These are phyloP conservation scores for Pleurotus eryngii DNA, from an alignment of 768 basidiomycete genomes.

Conservation along the genomic window DNA sequence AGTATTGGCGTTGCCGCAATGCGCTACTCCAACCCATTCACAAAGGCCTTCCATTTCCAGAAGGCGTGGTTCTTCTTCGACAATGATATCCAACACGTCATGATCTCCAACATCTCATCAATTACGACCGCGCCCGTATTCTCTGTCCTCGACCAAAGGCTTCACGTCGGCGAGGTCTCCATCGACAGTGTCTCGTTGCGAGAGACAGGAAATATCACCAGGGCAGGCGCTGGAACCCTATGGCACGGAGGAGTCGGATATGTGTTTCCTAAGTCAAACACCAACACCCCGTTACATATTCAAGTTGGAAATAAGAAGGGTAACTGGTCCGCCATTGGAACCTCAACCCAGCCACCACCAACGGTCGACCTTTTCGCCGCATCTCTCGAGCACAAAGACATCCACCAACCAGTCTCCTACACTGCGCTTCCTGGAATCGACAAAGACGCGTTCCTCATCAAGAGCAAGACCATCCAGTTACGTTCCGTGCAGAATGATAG, in stretches of 20 bases:
- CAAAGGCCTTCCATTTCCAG: conserved; percentile 52
- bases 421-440: conserved; percentile 52
- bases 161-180: conserved; percentile 37
- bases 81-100: conserved; percentile 59
- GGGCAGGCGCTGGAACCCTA: conserved; percentile 31
- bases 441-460: conserved; percentile 33
- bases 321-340: conserved; percentile 61
- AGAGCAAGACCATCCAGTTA: conserved; percentile 28
- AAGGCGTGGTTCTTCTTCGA: conserved; percentile 76
- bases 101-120: conserved; percentile 45
- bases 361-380: conserved; percentile 64
- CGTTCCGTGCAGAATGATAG: conserved; percentile 44
- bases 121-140: conserved; percentile 48
- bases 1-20: conserved; percentile 54
- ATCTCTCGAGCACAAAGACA: conserved; percentile 45
- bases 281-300: conserved; percentile 33
- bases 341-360: conserved; percentile 53
- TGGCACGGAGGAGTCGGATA: conserved; percentile 74
- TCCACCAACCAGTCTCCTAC: conserved; percentile 43
- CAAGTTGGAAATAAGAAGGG: conserved; percentile 50
- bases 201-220: conserved; percentile 9
- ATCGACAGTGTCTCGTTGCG: conserved; percentile 30
- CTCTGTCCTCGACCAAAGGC: conserved; percentile 68
- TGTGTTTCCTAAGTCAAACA: conserved; percentile 33
- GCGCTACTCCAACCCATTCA: conserved; percentile 65